phyloP scores from a whole-genome alignment of 1,284 basidiomycete genomes.

The Boletus sp. region DNA sequence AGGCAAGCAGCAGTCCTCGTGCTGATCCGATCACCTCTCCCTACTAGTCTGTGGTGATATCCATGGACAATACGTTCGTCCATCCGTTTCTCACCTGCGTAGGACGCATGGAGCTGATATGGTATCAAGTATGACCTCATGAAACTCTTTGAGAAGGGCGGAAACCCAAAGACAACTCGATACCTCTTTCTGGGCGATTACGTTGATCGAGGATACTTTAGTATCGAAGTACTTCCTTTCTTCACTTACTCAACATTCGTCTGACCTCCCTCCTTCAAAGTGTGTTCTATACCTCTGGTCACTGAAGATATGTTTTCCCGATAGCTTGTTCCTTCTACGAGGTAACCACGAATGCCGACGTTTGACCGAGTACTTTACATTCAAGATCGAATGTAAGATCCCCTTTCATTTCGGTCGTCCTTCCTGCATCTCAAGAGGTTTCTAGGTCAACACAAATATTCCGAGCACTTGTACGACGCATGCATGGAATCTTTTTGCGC shows the following conservation, averaged over 20 bases:
- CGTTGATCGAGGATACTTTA: constrained; percentile 91
- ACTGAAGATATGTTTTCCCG: constrained; percentile 89
- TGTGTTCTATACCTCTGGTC: constrained; percentile 89
- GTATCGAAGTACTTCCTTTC: constrained; percentile 69
- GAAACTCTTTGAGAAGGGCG: constrained; percentile 94
- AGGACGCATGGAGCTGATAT: constrained; percentile 18
- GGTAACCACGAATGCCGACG: constrained; percentile 91
- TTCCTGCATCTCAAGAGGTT: constrained; percentile 5
- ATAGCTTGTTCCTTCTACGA: constrained; percentile 85
- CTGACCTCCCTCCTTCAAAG: constrained; percentile 39
- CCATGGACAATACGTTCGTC: constrained; percentile 77
- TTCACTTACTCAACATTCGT: not conserved
- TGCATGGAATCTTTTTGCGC: constrained; percentile 94
- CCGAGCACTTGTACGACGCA: constrained; percentile 84
- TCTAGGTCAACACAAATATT: constrained; percentile 89
- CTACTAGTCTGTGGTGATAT: constrained; percentile 80
- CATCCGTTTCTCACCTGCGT: not conserved
- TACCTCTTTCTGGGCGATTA: constrained; percentile 96
- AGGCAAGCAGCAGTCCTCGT: not conserved
- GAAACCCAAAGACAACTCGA: constrained; percentile 82
- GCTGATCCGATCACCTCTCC: constrained; percentile 6
- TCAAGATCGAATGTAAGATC: constrained; percentile 78
- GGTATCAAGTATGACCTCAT: constrained; percentile 78
- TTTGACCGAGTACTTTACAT: constrained; percentile 85
- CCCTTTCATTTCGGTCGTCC: constrained; percentile 20